Evolutionary conservation across 179 eudicot genomes (phyloP), one percentile per base, ranked within the genome.

Genomic region (Nepenthes alata): DNA sequence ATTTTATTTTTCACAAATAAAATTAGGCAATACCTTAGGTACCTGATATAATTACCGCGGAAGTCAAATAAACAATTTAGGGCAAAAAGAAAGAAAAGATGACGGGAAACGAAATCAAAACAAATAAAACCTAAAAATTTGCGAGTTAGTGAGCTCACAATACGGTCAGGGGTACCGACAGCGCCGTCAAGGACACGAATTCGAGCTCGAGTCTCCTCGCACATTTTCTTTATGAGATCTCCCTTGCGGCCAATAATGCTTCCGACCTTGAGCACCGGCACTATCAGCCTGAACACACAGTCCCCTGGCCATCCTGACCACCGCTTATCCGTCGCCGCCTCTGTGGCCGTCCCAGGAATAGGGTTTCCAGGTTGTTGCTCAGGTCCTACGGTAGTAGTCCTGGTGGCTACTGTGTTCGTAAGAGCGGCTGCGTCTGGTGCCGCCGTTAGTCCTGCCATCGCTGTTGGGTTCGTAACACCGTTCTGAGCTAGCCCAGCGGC

Each of bases 231-330:
- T n/a, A 88, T 73, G 3, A 81, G 80, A 55, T 88, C 96, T 0
- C 96, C 96, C 67, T 85, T 88, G 4, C 96, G 84, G 6, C 96
- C 96, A 44, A 88, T 88, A 2, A 88, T 83, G 65, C 87, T 67
- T 0, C 96, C 96, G 2, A 87, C 95, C 58, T 82, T 84, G 53
- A 72, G 58, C 5, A 77, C 87, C 1, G 95, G 95, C 10, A 87
- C 84, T 3, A 84, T 74, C 11, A 87, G 55, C 62, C 95, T 58
- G 56, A 74, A 87, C 2, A 87, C 95, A 38, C 74, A 70, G 67
- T 80, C 68, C 1, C 95, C 95, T 2, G 95, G 95, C 95, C 95
- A 87, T 1, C 95, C 95, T 0, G 95, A 81, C 90, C 90, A 87
- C 69, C 80, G 84, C 25, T 25, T 25, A 25, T 25, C 25, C 25